Base-by-base conservation (phyloP, 345 rosid species). In the Corymbia maculata region DNA sequence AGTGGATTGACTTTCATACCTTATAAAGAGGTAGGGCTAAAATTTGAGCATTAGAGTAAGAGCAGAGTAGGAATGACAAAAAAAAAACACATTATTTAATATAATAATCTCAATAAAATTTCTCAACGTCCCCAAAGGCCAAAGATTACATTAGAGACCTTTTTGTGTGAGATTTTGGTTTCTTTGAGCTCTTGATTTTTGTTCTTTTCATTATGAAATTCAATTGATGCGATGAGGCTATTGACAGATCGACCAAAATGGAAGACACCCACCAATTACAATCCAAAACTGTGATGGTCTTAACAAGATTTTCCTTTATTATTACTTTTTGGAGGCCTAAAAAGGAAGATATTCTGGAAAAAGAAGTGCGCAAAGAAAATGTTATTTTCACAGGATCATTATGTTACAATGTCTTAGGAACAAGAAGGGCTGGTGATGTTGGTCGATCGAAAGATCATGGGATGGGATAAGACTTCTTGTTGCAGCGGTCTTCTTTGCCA, bases 381-480 rank as follows among this genome's bases (percentile, higher is more conserved):
- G 52, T 28, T 24, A 52, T 51, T 1, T 8, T 49, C 32, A 51
- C 44, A n/a, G 26, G 57, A 75, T 75, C 28, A 9, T 75, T 75
- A 75, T 75, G 82, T 75, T 75, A 42, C 82, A 75, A 24, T 42
- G 82, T 19, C 82, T 2, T 75, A 10, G 82, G 82, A 75, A 42
- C 82, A 70, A 70, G 82, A 19, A 70, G 82, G 82, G 14, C 42
- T 9, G 49, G 8, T 21, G 82, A 42, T 75, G 28, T 19, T 75
- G 86, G 44, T 50, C 52, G 52, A 32, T n/a, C 13, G 9, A 66
- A 57, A 32, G 75, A 42, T 93, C 89, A 94, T 8, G 99, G 99
- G 70, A 98, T 97, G 4, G 99, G 99, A 84, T 95, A 96, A 52
- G 98, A 96, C 91, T 95, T 96, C 90, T 95, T 92, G 87, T 91